phyloP scores from a whole-genome alignment of 2,329 filamentous ascomycete species.

The Diaporthe sp. region DNA sequence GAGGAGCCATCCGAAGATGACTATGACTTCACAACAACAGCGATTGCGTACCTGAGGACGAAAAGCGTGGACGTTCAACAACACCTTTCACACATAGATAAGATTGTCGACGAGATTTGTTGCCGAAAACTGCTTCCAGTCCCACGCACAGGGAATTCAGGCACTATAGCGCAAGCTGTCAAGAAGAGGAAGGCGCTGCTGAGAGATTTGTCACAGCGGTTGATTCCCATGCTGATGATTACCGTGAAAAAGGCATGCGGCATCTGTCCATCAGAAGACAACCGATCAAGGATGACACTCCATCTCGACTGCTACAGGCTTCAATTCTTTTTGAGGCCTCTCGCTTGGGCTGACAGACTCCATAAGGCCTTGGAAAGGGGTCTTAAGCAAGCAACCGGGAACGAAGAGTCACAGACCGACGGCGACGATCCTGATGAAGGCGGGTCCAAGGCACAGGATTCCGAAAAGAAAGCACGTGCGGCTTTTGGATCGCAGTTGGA shows the following conservation, averaged over 20 bases:
- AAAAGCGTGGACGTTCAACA: background rate
- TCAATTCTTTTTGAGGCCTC: slow-evolving; percentile 28
- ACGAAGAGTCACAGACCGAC: slow-evolving; percentile 4
- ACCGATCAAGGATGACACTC: background rate
- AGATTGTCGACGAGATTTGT: slow-evolving; percentile 19
- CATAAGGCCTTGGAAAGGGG: background rate
- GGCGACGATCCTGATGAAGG: background rate
- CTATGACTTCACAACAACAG: background rate
- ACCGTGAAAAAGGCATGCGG: slow-evolving; percentile 14
- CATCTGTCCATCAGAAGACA: slow-evolving; percentile 9
- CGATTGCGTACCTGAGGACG: slow-evolving; percentile 5
- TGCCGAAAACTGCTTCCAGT: background rate
- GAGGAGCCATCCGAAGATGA: background rate
- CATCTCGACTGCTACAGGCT: slow-evolving; percentile 28
- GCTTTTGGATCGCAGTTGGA: slow-evolving; percentile 11
- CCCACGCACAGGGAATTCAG: background rate
- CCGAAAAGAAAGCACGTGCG: background rate
- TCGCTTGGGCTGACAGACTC: slow-evolving; percentile 29
- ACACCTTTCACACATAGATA: slow-evolving; percentile 10
- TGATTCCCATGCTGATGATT: slow-evolving; percentile 33
- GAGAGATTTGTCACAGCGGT: slow-evolving; percentile 17
- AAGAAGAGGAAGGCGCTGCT: background rate
- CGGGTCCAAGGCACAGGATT: background rate
- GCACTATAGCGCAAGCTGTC: background rate
- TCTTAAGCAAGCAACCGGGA: slow-evolving; percentile 19